Conservation (phyloP, 768 basidiomycete species). For the Hericium erinaceus region DNA sequence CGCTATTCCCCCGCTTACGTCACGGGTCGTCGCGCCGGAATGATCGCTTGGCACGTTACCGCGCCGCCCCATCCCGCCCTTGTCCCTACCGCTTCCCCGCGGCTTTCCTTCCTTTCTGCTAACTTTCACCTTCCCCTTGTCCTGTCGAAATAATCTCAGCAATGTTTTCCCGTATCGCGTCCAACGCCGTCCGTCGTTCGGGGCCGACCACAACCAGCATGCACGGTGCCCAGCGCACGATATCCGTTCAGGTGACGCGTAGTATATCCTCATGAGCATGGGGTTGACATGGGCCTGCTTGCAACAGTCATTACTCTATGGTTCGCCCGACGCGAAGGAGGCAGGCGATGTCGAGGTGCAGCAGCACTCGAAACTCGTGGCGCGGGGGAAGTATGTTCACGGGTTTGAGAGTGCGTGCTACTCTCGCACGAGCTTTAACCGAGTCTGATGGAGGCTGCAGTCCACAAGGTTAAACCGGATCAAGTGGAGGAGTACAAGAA, state of each 20-base stretch:
- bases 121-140: not conserved
- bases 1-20: constrained; percentile 1
- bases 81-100: not conserved
- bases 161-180: constrained; percentile 18
- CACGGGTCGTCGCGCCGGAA: not conserved
- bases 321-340: constrained; percentile 83
- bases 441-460: constrained; percentile 30
- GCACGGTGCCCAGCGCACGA: constrained; percentile 15
- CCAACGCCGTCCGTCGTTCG: constrained; percentile 12
- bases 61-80: not conserved
- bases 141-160: not conserved
- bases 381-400: constrained; percentile 90
- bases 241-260: constrained; percentile 25
- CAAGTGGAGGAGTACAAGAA: constrained; percentile 76
- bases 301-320: constrained; percentile 76
- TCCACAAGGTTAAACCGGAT: constrained; percentile 80
- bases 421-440: not conserved
- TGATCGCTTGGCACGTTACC: not conserved
- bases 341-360: constrained; percentile 67
- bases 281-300: constrained; percentile 15
- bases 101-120: not conserved
- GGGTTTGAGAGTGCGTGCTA: constrained; percentile 68
- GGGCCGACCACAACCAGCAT: not conserved
- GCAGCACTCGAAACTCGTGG: constrained; percentile 85
- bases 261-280: constrained; percentile 10